Percentiles rank a stretch among this genome's conserved stretches.
These are phyloP conservation scores for Globisporangium paroecandrum DNA, from an alignment of 352 stramenopile genomes.

Conservation along the genomic window DNA sequence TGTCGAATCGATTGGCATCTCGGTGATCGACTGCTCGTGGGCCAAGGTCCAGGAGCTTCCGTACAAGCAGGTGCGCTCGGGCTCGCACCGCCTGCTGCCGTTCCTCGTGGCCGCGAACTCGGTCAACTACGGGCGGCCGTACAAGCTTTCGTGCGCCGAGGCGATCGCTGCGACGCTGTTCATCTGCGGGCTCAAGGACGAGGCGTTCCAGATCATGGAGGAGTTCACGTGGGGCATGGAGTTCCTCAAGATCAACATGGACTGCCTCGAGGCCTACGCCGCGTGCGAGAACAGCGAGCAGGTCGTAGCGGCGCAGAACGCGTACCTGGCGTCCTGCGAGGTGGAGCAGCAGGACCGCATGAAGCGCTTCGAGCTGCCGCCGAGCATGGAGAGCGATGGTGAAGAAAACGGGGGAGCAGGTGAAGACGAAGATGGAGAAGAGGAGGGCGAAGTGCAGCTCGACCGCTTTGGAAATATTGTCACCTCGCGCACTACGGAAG, in stretches of 20 bases:
- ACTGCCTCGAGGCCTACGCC: conserved; percentile 87
- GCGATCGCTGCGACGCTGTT: conserved; percentile 96
- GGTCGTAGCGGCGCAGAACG: conserved; percentile 74
- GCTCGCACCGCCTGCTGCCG: conserved; percentile 94
- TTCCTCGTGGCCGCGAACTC: conserved; percentile 98
- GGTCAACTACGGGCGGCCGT: conserved; percentile 98
- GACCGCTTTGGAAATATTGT: conserved; percentile 11
- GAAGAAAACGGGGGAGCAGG: conserved; percentile 27
- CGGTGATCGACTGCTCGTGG: conserved; percentile 98
- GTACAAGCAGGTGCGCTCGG: conserved; percentile 92
- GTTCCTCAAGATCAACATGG: conserved; percentile 94
- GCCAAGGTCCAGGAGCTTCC: conserved; percentile 94
- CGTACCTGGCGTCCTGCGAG: conserved; percentile 63
- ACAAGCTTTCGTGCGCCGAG: conserved; percentile 96
- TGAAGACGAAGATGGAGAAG: conserved; percentile 30
- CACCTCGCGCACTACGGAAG: neutral
- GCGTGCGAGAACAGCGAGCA: conserved; percentile 63
- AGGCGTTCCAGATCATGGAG: conserved; percentile 88
- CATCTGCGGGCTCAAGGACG: conserved; percentile 93
- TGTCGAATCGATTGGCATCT: conserved; percentile 86
- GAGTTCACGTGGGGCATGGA: conserved; percentile 93
- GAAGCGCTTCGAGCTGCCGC: conserved; percentile 55
- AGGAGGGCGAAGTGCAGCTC: conserved; percentile 19
- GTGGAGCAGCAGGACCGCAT: conserved; percentile 52
- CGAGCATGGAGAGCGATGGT: conserved; percentile 55